These are phyloP conservation scores for Fusarium sp. DNA, from an alignment of 2,329 filamentous ascomycete genomes.

Conservation along the genomic window DNA sequence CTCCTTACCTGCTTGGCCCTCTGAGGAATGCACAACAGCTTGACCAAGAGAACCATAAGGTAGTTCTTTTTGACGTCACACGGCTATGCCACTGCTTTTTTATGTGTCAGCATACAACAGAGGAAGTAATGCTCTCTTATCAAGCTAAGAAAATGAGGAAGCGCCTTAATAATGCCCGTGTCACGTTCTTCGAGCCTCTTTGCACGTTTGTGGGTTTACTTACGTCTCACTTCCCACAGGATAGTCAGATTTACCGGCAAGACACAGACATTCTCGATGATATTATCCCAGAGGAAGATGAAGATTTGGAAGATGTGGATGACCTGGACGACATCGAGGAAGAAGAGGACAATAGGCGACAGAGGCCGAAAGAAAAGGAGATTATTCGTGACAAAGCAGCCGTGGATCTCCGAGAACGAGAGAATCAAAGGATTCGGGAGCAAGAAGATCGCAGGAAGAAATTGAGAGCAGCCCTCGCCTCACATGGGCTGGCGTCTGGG, in stretches of 20 bases:
- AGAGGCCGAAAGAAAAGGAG: slow-evolving; percentile 52
- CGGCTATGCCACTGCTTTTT: slow-evolving; percentile 51
- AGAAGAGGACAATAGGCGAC: slow-evolving; percentile 37
- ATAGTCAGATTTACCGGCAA: slow-evolving; percentile 51
- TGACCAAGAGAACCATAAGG: slow-evolving; percentile 14
- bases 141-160: slow-evolving; percentile 33
- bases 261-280: slow-evolving; percentile 41
- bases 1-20: slow-evolving; percentile 38
- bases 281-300: slow-evolving; percentile 19
- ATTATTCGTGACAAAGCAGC: slow-evolving; percentile 56
- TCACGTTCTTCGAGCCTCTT: slow-evolving; percentile 41
- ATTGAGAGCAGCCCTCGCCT: slow-evolving; percentile 61
- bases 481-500: slow-evolving; percentile 58
- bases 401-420: slow-evolving; percentile 67
- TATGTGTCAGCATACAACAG: slow-evolving; percentile 42
- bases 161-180: slow-evolving; percentile 24
- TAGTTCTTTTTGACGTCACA: slow-evolving; percentile 50
- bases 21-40: slow-evolving; percentile 26
- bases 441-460: slow-evolving; percentile 66
- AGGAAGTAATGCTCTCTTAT: slow-evolving; percentile 41
- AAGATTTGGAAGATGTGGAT: slow-evolving; percentile 20
- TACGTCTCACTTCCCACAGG: slow-evolving; percentile 50
- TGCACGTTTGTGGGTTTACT: slow-evolving; percentile 48
- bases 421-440: slow-evolving; percentile 65
- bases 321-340: slow-evolving; percentile 29